These are phyloP conservation scores for Puccinia hordei DNA, from an alignment of 1,284 basidiomycete species.

Conservation along the genomic window DNA sequence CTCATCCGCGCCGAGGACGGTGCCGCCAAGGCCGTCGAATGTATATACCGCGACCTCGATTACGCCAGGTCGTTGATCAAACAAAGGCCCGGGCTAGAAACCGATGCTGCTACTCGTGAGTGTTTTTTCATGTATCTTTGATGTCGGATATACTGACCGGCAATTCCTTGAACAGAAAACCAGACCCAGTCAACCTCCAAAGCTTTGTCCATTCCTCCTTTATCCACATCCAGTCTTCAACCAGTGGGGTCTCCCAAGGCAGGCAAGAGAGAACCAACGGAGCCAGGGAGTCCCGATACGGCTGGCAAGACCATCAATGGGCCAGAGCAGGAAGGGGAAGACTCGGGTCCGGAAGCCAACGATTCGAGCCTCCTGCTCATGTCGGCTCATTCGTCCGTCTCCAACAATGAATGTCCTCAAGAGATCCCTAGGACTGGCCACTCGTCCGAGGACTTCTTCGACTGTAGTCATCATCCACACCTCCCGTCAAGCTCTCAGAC, in stretches of 20 bases:
- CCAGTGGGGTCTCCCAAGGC: too few relatives aligned
- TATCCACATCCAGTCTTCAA: too few relatives aligned
- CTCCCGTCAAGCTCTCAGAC: not conserved
- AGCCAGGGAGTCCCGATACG: too few relatives aligned
- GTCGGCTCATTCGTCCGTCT: constrained; percentile 2
- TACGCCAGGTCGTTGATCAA: constrained; percentile 57
- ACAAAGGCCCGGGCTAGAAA: not conserved
- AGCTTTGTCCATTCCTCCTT: too few relatives aligned
- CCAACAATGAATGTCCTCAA: not conserved
- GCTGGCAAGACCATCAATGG: not conserved
- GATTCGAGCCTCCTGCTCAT: constrained; percentile 1
- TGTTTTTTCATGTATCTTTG: not conserved
- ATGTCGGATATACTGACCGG: not conserved
- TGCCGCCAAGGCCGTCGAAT: constrained; percentile 56
- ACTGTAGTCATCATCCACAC: not conserved
- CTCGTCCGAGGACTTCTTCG: constrained; percentile 2
- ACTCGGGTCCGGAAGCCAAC: not conserved
- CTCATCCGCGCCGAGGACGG: constrained; percentile 67
- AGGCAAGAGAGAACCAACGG: too few relatives aligned
- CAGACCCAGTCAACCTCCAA: too few relatives aligned
- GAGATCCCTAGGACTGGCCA: not conserved
- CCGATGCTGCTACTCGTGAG: not conserved
- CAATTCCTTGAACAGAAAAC: not conserved
- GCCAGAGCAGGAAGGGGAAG: not conserved
- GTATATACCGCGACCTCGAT: constrained; percentile 57